These are phyloP conservation scores for Phytophthora constricta DNA, from an alignment of 352 stramenopile genomes.

Conservation along the genomic window DNA sequence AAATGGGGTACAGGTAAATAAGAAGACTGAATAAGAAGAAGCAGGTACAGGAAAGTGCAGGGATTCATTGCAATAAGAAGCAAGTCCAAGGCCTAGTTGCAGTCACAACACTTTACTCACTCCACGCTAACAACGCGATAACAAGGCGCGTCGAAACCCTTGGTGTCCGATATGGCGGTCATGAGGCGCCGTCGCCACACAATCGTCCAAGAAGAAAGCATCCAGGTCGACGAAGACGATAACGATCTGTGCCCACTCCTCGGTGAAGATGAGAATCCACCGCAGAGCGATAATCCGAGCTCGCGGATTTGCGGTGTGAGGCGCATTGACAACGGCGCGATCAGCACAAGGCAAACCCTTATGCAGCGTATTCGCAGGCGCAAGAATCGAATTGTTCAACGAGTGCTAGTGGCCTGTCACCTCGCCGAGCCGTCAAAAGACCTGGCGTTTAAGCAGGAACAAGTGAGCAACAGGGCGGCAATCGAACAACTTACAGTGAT, in stretches of 20 bases:
- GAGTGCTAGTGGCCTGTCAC: slow-evolving; percentile 54
- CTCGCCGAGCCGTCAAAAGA: slow-evolving; percentile 63
- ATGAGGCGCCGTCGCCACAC: slow-evolving; percentile 8
- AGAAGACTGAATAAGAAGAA: no score
- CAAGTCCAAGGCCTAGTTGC: background rate
- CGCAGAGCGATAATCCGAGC: background rate
- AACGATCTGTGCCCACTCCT: slow-evolving; percentile 34
- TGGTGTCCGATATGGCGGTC: slow-evolving; percentile 17
- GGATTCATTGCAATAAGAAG: slow-evolving; percentile 42
- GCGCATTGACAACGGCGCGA: slow-evolving; percentile 32
- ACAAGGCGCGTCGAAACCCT: no score
- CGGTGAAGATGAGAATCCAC: slow-evolving; percentile 16
- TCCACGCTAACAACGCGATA: no score
- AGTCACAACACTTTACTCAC: no score
- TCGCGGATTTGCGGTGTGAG: slow-evolving; percentile 32
- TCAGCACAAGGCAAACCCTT: slow-evolving; percentile 23
- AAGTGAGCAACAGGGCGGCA: slow-evolving; percentile 41
- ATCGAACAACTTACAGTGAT: slow-evolving; percentile 56
- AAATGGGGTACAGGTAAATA: no score
- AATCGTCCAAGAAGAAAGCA: slow-evolving; percentile 11
- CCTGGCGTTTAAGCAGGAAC: slow-evolving; percentile 54
- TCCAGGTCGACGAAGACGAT: background rate
- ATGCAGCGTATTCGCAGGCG: slow-evolving; percentile 42
- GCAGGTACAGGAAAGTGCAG: no score
- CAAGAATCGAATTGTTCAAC: slow-evolving; percentile 78